Evolutionary conservation across 495 filamentous ascomycete species (phyloP).

Genomic region (Tirmania nivea): DNA sequence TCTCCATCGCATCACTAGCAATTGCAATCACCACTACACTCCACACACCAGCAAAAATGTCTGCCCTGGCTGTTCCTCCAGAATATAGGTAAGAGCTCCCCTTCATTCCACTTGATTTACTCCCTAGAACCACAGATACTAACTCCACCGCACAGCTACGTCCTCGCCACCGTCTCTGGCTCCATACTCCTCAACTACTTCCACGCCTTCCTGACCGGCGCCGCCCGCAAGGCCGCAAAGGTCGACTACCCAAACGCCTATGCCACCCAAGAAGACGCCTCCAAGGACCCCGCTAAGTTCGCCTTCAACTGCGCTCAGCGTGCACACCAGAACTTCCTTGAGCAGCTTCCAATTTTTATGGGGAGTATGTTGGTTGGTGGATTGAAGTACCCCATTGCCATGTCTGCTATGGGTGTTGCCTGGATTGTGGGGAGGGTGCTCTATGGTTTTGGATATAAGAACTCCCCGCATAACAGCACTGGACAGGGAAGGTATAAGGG

Average conservation of each 20-base stretch:
- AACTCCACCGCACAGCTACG: conserved; percentile 22
- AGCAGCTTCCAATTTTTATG: conserved; percentile 40
- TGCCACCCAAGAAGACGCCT: conserved; percentile 34
- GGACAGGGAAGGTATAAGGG: conserved; percentile 29
- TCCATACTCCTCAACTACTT: conserved; percentile 34
- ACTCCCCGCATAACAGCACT: conserved; percentile 23
- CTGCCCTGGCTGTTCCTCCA: background rate
- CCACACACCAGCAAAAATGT: background rate
- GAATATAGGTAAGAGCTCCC: background rate
- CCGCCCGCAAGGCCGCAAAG: conserved; percentile 31
- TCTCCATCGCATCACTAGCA: too few relatives aligned
- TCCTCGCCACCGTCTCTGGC: conserved; percentile 38
- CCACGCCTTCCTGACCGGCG: conserved; percentile 28
- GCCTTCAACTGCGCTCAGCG: conserved; percentile 42
- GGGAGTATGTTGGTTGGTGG: conserved; percentile 33
- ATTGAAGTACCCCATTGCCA: conserved; percentile 33
- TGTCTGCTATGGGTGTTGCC: conserved; percentile 28
- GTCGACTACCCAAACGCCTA: conserved; percentile 44
- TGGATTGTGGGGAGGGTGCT: conserved; percentile 35
- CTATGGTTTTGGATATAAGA: conserved; percentile 40
- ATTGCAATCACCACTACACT: background rate
- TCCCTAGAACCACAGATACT: too few relatives aligned
- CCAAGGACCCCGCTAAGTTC: conserved; percentile 30
- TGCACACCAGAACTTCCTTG: conserved; percentile 48
- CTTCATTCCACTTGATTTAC: too few relatives aligned